Conservation (phyloP, 1,139 yeast genomes). For the Taiozyma sp. region DNA sequence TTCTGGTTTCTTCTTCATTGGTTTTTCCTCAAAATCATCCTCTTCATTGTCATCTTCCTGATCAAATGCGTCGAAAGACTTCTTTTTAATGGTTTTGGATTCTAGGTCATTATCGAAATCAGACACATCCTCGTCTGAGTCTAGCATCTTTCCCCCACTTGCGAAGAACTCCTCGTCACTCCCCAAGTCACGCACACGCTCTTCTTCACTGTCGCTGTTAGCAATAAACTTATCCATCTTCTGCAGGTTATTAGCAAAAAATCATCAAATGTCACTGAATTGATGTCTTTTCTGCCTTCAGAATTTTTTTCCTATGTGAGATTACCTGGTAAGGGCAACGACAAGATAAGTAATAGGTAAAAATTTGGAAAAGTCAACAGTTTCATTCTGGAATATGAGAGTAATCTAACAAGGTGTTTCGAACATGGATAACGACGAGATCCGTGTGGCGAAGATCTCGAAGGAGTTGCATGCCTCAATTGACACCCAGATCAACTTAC, state of each 20-base stretch:
- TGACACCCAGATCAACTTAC: neutral
- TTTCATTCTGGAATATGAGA: neutral
- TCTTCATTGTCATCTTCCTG: slow-evolving; percentile 11
- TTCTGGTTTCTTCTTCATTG: slow-evolving; percentile 8
- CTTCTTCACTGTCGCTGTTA: slow-evolving; percentile 9
- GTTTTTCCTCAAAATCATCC: slow-evolving; percentile 12
- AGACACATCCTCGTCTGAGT: slow-evolving; percentile 7
- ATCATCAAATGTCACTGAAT: neutral
- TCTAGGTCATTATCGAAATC: slow-evolving; percentile 6
- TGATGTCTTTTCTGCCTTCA: neutral
- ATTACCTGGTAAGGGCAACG: neutral
- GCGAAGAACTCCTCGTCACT: slow-evolving; percentile 22
- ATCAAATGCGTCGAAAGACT: slow-evolving; percentile 16
- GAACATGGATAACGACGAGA: neutral
- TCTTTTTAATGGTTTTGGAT: slow-evolving; percentile 7
- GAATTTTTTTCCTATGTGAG: neutral
- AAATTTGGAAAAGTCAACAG: neutral
- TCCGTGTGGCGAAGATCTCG: neutral
- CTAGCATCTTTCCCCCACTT: neutral
- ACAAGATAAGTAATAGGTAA: neutral
- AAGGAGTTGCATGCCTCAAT: neutral
- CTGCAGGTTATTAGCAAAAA: slow-evolving; percentile 10
- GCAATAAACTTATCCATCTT: slow-evolving; percentile 24
- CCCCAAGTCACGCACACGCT: slow-evolving; percentile 10
- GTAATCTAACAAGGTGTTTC: neutral